Percentiles rank a stretch among this genome's conserved stretches.
Evolutionary conservation across 306 rosid genomes (phyloP).

Genomic region (Spatholobus suberectus): DNA sequence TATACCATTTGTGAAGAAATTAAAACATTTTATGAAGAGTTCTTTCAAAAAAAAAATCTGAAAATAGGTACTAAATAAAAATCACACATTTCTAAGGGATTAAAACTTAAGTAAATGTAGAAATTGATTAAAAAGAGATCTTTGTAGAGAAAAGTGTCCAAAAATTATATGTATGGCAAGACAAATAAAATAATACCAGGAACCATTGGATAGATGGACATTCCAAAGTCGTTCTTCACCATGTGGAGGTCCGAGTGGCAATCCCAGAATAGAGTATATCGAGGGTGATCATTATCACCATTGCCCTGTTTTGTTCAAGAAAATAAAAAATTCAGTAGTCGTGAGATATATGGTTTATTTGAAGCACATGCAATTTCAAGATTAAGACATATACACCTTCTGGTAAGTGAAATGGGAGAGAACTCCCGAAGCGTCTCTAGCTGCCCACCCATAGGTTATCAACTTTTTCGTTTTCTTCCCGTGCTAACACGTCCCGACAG

Average conservation of each 20-base stretch:
- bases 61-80: no score
- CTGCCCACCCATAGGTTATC: conserved; percentile 46
- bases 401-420: conserved; percentile 40
- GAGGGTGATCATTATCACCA: conserved; percentile 40
- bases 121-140: no score
- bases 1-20: no score
- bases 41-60: no score
- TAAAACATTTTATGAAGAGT: no score
- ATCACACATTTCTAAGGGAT: no score
- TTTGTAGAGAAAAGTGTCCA: no score
- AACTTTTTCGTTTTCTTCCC: conserved; percentile 18
- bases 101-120: no score
- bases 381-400: conserved; percentile 36
- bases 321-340: not conserved
- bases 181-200: conserved; percentile 43
- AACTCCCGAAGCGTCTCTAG: conserved; percentile 43
- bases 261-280: conserved; percentile 47
- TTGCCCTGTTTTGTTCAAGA: conserved; percentile 33
- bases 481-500: conserved; percentile 32
- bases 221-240: conserved; percentile 46
- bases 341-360: not conserved
- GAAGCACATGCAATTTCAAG: not conserved
- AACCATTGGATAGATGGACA: conserved; percentile 50
- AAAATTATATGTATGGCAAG: no score
- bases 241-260: conserved; percentile 53